Percentiles rank a stretch among this genome's conserved stretches.
Evolutionary conservation across 228 moss, liverwort and hornwort species (phyloP).

Genomic region (Sphagnum magellanicum): DNA sequence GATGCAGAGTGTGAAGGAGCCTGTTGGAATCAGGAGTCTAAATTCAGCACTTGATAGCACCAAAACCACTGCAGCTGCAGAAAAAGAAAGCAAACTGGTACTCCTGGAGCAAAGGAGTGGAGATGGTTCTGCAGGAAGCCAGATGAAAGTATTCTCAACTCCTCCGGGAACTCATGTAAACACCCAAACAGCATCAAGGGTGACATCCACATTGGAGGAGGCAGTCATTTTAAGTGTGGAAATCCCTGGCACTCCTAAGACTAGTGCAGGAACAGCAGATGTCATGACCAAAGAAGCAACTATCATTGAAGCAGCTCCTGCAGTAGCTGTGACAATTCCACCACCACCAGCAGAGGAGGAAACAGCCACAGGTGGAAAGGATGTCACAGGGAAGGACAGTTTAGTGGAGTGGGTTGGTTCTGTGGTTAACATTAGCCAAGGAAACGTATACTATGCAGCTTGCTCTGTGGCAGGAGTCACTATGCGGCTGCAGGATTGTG

Average conservation of each 20-base stretch:
- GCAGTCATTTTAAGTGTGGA: neutral
- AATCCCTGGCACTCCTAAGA: neutral
- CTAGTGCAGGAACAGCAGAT: neutral
- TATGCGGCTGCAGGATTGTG: conserved; percentile 40
- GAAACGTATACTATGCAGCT: conserved; percentile 37
- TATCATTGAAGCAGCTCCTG: neutral
- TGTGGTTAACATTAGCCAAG: conserved; percentile 22
- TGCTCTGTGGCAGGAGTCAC: conserved; percentile 46
- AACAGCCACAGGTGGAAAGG: neutral
- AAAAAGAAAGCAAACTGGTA: neutral
- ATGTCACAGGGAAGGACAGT: conserved; percentile 6
- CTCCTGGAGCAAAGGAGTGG: neutral
- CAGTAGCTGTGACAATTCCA: neutral
- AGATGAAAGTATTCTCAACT: neutral
- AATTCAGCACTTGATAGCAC: neutral
- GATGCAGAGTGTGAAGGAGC: conserved; percentile 4
- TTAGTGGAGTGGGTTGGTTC: conserved; percentile 55
- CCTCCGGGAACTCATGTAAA: neutral
- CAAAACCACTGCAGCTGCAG: neutral
- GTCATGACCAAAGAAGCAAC: neutral
- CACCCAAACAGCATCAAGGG: neutral
- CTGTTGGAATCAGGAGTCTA: neutral
- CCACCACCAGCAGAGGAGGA: conserved; percentile 1
- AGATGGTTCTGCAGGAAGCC: neutral
- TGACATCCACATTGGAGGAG: neutral